These are phyloP conservation scores for Clavispora vitiphila DNA, from an alignment of 805 yeast genomes.

Conservation along the genomic window DNA sequence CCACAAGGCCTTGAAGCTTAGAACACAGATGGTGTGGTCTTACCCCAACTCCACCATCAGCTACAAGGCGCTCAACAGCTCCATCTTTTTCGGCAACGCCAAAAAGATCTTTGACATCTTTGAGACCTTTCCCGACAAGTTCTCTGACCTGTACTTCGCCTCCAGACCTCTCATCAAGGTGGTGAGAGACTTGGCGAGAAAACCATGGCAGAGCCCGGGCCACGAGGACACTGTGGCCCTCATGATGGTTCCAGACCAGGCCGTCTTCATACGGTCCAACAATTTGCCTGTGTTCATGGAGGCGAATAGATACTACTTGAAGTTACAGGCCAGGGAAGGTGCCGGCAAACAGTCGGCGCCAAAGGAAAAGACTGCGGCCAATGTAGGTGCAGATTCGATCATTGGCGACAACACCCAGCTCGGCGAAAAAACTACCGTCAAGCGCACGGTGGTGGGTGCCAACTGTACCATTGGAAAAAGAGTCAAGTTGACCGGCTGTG, in stretches of 20 bases:
- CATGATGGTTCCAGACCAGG: slow-evolving; percentile 63
- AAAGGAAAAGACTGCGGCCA: slow-evolving; percentile 57
- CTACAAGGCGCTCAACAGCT: slow-evolving; percentile 67
- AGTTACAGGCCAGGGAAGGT: slow-evolving; percentile 46
- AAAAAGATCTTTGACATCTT: slow-evolving; percentile 50
- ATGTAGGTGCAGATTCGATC: slow-evolving; percentile 81
- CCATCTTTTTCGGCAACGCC: slow-evolving; percentile 46
- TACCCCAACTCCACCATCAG: slow-evolving; percentile 76
- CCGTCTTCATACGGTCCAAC: slow-evolving; percentile 71
- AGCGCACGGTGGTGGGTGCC: slow-evolving; percentile 75
- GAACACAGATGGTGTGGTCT: slow-evolving; percentile 89
- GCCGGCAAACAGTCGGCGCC: slow-evolving; percentile 23
- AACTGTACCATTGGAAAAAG: slow-evolving; percentile 76
- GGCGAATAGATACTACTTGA: slow-evolving; percentile 76
- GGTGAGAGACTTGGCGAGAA: slow-evolving; percentile 81
- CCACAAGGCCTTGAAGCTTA: slow-evolving; percentile 65
- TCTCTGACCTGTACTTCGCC: slow-evolving; percentile 32
- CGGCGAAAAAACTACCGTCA: slow-evolving; percentile 82
- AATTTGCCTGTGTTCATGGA: slow-evolving; percentile 82
- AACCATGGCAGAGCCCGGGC: slow-evolving; percentile 80
- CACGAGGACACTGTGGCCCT: slow-evolving; percentile 61
- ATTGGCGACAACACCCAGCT: slow-evolving; percentile 65
- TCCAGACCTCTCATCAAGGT: slow-evolving; percentile 58
- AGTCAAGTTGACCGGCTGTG: slow-evolving; percentile 84
- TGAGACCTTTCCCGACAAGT: slow-evolving; percentile 29